Evolutionary conservation across 2,329 filamentous ascomycete species (phyloP).

Genomic region (Beauveria bassiana): DNA sequence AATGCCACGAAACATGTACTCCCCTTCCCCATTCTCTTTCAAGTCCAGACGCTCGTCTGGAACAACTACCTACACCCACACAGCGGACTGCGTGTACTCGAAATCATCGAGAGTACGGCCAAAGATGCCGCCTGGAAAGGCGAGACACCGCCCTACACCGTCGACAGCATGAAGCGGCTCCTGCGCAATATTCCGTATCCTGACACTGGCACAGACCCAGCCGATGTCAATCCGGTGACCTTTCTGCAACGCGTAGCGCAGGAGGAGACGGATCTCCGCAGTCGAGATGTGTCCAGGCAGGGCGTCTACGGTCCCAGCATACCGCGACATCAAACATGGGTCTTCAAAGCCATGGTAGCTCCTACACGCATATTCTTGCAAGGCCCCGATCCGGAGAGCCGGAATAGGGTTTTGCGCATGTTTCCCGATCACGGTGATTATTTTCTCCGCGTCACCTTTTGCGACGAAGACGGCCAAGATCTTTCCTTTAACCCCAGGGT

Average conservation of each 20-base stretch:
- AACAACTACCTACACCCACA: conserved; percentile 55
- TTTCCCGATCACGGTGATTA: conserved; percentile 51
- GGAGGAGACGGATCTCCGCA: conserved; percentile 31
- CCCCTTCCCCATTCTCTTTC: conserved; percentile 50
- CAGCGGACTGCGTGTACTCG: conserved; percentile 39
- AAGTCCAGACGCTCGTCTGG: conserved; percentile 54
- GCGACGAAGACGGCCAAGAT: conserved; percentile 63
- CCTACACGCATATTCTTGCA: conserved; percentile 49
- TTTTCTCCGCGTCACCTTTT: conserved; percentile 65
- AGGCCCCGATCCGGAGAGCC: conserved; percentile 58
- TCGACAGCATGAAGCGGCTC: conserved; percentile 45
- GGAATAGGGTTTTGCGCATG: conserved; percentile 62
- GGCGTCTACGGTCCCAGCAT: conserved; percentile 21
- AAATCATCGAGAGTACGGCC: conserved; percentile 29
- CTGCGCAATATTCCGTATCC: conserved; percentile 46
- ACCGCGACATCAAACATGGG: conserved; percentile 35
- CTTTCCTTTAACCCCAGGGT: conserved; percentile 49
- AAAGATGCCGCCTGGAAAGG: conserved; percentile 16
- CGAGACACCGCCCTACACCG: conserved; percentile 34
- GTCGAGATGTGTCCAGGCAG: conserved; percentile 17
- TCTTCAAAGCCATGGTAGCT: conserved; percentile 51
- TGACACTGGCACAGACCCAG: conserved; percentile 39
- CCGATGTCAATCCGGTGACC: conserved; percentile 28
- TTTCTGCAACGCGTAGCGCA: conserved; percentile 34
- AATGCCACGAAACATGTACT: conserved; percentile 19